Evolutionary conservation across 257 asterid genomes (phyloP).

Genomic region (Nicotiana obtusifolia): DNA sequence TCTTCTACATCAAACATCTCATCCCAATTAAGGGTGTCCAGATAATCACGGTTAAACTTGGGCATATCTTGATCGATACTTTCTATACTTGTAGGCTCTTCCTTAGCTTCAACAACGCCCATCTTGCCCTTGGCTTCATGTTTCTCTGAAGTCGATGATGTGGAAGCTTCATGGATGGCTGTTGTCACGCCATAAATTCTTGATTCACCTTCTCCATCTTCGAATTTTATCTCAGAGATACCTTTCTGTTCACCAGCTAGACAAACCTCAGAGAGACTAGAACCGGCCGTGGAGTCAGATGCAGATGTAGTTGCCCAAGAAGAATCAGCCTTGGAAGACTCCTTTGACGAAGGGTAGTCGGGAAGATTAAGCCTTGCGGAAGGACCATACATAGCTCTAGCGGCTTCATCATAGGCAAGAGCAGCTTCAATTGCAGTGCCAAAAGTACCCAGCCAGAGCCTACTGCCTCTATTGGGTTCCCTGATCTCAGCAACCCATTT

Average conservation of each 20-base stretch:
- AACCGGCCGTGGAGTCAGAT: conserved; percentile 29
- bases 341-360: background rate
- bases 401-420: conserved; percentile 38
- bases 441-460: conserved; percentile 41
- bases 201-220: conserved; percentile 14
- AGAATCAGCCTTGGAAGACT: conserved; percentile 1
- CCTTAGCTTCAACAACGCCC: background rate
- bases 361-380: conserved; percentile 30
- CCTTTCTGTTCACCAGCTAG: background rate
- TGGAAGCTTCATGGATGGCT: conserved; percentile 2
- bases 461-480: conserved; percentile 31
- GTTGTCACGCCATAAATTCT: background rate
- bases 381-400: conserved; percentile 33
- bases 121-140: conserved; percentile 5
- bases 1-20: conserved; percentile 58
- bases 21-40: conserved; percentile 21
- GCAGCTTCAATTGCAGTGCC: conserved; percentile 29
- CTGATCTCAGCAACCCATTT: conserved; percentile 45
- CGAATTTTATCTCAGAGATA: conserved; percentile 9
- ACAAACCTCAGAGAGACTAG: conserved; percentile 44
- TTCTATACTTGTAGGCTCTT: background rate
- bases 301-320: conserved; percentile 23
- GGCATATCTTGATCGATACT: background rate
- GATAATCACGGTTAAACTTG: background rate
- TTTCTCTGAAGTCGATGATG: conserved; percentile 18